Base-by-base conservation (phyloP, 2,329 filamentous ascomycete species). In the Arthroderma sp. region DNA sequence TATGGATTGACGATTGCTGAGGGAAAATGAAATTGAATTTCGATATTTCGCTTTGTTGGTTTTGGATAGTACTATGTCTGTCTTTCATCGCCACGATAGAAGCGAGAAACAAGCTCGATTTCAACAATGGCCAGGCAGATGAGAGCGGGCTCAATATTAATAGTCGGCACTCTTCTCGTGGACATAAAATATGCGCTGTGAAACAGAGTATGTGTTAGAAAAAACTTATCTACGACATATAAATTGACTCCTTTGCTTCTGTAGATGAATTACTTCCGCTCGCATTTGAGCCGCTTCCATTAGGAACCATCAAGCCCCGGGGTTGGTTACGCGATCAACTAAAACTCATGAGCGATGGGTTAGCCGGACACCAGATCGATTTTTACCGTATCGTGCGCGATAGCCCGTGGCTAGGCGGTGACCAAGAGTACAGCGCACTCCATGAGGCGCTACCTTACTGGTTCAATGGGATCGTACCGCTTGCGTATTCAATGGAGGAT, bases 371-470 rank as follows among this genome's bases (percentile, higher is more conserved):
- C 47, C 53, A 71, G 47, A 65, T 67, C 51, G 68, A 76, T 39
- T 78, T 78, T 51, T 78, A 74, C 57, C 65, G 65, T n/a, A 73
- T 67, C 49, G 72, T 78, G 8, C 61, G 65, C 3, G 55, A 74
- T 47, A 69, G 65, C 3, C 60, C 61, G 10, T 79, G 73, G 73
- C 54, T 73, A 1, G 74, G 72, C 2, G 72, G 73, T 4, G 52
- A 61, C 30, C 54, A 61, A 3, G 73, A 77, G 50, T 78, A 78
- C 52, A 73, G 66, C 8, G 57, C 58, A 22, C 59, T 77, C 2
- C 67, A 76, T 50, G 75, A 78, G 58, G 71, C 67, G 1, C 66
- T 70, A 28, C 72, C 74, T 0, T 79, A 78, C 54, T 78, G 74
- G 71, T 72, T 75, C 52, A 77, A 78, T 51, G 71, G 68, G 3